phyloP scores from a whole-genome alignment of 2,329 filamentous ascomycete species.

The Botrytis medusae region DNA sequence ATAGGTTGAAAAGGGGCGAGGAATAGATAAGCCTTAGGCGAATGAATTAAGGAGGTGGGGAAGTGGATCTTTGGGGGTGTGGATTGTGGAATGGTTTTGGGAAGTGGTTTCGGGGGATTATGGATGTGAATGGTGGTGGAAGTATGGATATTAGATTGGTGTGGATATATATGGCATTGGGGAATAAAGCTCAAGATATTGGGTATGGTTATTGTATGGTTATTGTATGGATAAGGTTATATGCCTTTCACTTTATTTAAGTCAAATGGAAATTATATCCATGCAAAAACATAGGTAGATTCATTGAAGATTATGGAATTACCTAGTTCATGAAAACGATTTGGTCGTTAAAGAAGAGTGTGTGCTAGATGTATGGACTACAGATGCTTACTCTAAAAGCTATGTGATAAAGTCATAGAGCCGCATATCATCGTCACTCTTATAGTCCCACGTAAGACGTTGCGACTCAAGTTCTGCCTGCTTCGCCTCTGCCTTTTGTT shows the following conservation, averaged over 20 bases:
- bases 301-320: background rate
- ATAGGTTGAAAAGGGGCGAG: background rate
- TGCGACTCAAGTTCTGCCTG: background rate
- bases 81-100: no score
- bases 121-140: background rate
- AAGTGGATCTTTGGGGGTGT: background rate
- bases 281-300: background rate
- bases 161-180: background rate
- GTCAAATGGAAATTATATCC: background rate
- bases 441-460: background rate
- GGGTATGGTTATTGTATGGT: background rate
- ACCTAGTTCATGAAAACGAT: background rate
- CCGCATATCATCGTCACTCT: background rate
- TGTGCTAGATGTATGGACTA: background rate
- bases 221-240: background rate
- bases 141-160: background rate
- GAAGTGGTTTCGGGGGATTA: background rate
- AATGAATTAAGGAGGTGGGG: background rate
- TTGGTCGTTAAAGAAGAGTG: background rate
- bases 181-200: background rate
- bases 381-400: no score
- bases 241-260: background rate
- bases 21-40: background rate
- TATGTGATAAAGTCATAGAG: background rate
- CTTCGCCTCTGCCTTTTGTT: background rate